A percentile compares a stretch with the other conserved stretches of the same genome.
phyloP scores from a whole-genome alignment of 305 asterid species.

The Fraxinus sp. region DNA sequence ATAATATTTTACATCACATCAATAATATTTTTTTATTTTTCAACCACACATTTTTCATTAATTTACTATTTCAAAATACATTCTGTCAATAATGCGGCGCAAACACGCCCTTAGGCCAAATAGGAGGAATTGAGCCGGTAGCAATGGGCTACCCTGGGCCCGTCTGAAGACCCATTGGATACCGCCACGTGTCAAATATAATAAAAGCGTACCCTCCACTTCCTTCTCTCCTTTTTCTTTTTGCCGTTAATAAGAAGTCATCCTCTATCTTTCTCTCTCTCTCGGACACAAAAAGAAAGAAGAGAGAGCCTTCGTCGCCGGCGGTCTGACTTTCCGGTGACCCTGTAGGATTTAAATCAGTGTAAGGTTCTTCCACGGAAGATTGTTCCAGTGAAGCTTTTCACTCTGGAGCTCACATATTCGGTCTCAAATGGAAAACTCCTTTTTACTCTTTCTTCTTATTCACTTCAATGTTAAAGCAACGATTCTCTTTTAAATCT shows the following conservation, averaged over 20 bases:
- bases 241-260: not conserved
- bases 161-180: not conserved
- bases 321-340: slow-evolving; percentile 7
- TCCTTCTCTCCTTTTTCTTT: not conserved
- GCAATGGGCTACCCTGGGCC: not conserved
- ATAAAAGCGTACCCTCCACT: slow-evolving; percentile 28
- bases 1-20: too few species aligned
- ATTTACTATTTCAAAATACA: too few species aligned
- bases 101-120: too few species aligned
- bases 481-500: slow-evolving; percentile 7
- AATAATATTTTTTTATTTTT: too few species aligned
- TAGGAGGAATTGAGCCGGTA: not conserved
- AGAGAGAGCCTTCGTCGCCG: not conserved
- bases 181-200: slow-evolving; percentile 39
- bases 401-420: slow-evolving; percentile 15
- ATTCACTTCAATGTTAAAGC: not conserved
- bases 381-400: slow-evolving; percentile 15
- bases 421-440: slow-evolving; percentile 22
- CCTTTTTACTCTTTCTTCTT: not conserved
- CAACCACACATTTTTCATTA: too few species aligned
- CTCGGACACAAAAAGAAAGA: not conserved
- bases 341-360: not conserved
- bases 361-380: not conserved
- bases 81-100: too few species aligned
- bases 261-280: not conserved